Evolutionary conservation across 2,329 filamentous ascomycete genomes (phyloP), one percentile per base, ranked within the genome.

Genomic region (Hymenoscyphus albidus): DNA sequence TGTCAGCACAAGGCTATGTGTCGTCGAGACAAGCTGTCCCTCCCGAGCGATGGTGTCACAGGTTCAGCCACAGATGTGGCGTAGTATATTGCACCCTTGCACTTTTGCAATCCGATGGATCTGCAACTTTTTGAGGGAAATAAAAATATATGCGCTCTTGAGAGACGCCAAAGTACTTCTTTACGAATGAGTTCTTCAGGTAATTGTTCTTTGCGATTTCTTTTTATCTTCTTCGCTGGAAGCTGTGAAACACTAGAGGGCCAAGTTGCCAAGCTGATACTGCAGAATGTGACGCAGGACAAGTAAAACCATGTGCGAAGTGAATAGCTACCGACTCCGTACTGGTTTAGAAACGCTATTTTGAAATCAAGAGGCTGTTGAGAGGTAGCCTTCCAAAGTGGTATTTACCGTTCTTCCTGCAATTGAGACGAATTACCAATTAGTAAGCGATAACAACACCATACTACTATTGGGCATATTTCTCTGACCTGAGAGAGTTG

Each of bases 11-110:
- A 31, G 27, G 27, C n/a, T 32, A 16, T 38, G 57, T 14, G 14
- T 35, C 31, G 57, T 58, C 56, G 32, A 42, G 57, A 59, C 57
- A 40, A 39, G 35, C 35, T 59, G 57, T 59, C 27, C 55, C 27
- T 57, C 27, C 10, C 22, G 18, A 22, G 54, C 32, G 54, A 35
- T 57, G 54, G 54, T 57, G 54, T 32, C 54, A 38, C 54, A 57
- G 22, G 18, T 38, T 16, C 55, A 57, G 55, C 35, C 55, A 32
- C 55, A 51, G 44, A 35, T 27, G 44, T 51, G 44, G 44, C 44
- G 35, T 35, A 35, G 6, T 7, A 10, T 7, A 35, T 10, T 5
- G 35, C 5, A 35, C 9, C 35, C 35, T 35, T 35, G 9, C 35
- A 35, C 22, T 22, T 18, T 51, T 3, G 4, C 44, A 10, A 10